Evolutionary conservation across 352 stramenopile genomes (phyloP).

Genomic region (Phytophthora boehmeriae): DNA sequence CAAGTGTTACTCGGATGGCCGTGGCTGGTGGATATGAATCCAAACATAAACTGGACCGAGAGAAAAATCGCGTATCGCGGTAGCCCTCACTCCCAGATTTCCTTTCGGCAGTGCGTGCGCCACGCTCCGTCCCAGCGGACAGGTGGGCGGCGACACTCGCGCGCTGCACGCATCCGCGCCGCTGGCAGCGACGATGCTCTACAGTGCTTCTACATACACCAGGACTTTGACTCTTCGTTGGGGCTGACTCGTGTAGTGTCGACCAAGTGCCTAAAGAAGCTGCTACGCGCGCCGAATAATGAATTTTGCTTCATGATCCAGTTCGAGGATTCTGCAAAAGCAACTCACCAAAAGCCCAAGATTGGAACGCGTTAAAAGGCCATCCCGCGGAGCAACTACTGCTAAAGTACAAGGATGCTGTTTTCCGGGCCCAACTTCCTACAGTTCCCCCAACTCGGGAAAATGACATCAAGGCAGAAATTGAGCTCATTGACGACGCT

Average conservation of each 20-base stretch:
- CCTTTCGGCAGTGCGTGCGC: constrained; percentile 2
- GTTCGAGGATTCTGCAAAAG: background rate
- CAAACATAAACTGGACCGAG: background rate
- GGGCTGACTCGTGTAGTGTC: constrained; percentile 3
- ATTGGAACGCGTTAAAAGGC: background rate
- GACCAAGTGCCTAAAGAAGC: constrained; percentile 1
- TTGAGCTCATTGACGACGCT: background rate
- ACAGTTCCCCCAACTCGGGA: background rate
- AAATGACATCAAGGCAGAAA: background rate
- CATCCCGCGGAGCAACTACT: background rate
- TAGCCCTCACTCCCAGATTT: background rate
- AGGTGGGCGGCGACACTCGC: background rate
- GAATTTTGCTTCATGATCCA: constrained; percentile 21
- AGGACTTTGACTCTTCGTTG: background rate
- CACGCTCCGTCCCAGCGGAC: background rate
- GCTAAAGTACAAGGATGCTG: background rate
- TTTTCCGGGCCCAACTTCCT: background rate
- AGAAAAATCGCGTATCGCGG: background rate
- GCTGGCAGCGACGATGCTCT: background rate
- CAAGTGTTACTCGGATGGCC: background rate
- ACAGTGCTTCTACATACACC: background rate
- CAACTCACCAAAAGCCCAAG: background rate
- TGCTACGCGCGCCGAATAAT: background rate
- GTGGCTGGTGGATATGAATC: constrained; percentile 3
- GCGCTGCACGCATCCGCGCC: background rate